Evolutionary conservation across 768 basidiomycete genomes (phyloP).

Genomic region (Phaffia tasmanica): DNA sequence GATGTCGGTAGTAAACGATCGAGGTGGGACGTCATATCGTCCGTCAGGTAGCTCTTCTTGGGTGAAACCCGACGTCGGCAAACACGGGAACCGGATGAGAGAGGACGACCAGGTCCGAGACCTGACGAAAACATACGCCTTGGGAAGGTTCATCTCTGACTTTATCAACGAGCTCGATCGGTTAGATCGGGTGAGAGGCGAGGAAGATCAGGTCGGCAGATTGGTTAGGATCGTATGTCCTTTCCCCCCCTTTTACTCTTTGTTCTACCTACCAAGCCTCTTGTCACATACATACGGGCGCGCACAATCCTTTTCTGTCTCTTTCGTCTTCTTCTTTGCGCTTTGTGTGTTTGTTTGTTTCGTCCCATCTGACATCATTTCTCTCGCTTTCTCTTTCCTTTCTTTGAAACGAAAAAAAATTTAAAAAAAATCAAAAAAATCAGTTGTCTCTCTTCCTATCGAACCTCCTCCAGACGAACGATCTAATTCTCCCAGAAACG

Average conservation of each 20-base stretch:
- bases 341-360: background rate
- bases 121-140: background rate
- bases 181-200: background rate
- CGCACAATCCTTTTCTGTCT: background rate
- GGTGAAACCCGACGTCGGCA: too few relatives aligned
- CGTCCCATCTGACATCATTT: background rate
- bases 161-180: constrained; percentile 6
- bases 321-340: background rate
- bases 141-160: background rate
- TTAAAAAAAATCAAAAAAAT: background rate
- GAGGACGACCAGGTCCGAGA: background rate
- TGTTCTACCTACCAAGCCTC: background rate
- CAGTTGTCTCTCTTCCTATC: background rate
- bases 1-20: too few relatives aligned
- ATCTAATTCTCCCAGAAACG: background rate
- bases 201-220: background rate
- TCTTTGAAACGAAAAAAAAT: too few relatives aligned
- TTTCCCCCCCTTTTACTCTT: background rate
- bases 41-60: too few relatives aligned
- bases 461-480: background rate
- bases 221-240: constrained; percentile 1
- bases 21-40: too few relatives aligned
- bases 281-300: background rate
- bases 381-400: background rate
- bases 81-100: background rate